These are phyloP conservation scores for Phoma herbarum DNA, from an alignment of 2,329 filamentous ascomycete species.

Conservation along the genomic window DNA sequence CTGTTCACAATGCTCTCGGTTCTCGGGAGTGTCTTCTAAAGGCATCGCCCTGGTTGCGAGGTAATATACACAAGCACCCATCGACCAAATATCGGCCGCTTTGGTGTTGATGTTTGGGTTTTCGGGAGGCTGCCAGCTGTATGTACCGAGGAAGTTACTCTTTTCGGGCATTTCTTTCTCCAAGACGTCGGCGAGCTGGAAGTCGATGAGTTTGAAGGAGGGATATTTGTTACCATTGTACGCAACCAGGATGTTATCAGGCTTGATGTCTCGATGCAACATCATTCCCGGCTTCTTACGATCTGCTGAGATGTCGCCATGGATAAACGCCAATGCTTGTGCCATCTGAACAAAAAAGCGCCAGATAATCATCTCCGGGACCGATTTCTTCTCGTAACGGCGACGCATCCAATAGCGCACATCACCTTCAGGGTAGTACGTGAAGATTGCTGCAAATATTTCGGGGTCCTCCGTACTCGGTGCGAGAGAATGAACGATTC, in stretches of 20 bases:
- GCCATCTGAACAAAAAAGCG: conserved; percentile 40
- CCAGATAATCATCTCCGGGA: conserved; percentile 42
- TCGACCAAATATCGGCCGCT: conserved; percentile 43
- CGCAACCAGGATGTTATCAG: conserved; percentile 39
- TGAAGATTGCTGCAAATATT: conserved; percentile 30
- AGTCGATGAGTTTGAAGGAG: conserved; percentile 41
- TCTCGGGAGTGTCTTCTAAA: conserved; percentile 16
- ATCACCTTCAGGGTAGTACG: conserved; percentile 35
- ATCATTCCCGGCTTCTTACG: conserved; percentile 9
- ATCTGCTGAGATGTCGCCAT: conserved; percentile 26
- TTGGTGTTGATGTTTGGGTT: conserved; percentile 36
- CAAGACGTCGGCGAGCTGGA: conserved; percentile 27
- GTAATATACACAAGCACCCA: conserved; percentile 45
- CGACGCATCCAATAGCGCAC: conserved; percentile 29
- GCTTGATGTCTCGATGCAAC: conserved; percentile 42
- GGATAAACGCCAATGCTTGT: conserved; percentile 41
- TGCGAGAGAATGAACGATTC: conserved; percentile 29
- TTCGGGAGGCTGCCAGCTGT: conserved; percentile 44
- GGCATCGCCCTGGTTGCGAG: conserved; percentile 36
- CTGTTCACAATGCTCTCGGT: not conserved
- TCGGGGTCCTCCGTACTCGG: conserved; percentile 8
- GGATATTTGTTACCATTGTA: conserved; percentile 37
- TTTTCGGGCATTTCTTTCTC: conserved; percentile 1
- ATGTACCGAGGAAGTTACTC: conserved; percentile 26
- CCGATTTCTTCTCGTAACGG: conserved; percentile 26